phyloP scores from a whole-genome alignment of 1,139 yeast species.

The Yamadazyma spencermartinsiae region DNA sequence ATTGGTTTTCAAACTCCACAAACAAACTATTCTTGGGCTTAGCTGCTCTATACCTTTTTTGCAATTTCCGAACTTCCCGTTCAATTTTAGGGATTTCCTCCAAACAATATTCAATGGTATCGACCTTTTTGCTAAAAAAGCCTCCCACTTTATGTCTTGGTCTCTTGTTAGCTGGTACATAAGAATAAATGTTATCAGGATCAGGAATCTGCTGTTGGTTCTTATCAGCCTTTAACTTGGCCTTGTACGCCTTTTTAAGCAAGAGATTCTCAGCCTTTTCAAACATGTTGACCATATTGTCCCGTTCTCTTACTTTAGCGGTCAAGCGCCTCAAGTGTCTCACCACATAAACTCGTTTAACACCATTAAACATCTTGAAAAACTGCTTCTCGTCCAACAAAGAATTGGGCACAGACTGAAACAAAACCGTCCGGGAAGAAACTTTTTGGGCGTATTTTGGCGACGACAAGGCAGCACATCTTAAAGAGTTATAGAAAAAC shows the following conservation, averaged over 20 bases:
- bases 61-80: conserved; percentile 53
- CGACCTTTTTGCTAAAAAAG: conserved; percentile 56
- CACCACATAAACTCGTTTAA: conserved; percentile 73
- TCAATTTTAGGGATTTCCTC: conserved; percentile 57
- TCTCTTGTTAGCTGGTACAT: conserved; percentile 73
- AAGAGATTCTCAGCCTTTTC: conserved; percentile 71
- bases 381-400: conserved; percentile 65
- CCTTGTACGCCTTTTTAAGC: conserved; percentile 60
- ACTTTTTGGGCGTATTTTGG: conserved; percentile 74
- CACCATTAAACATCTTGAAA: conserved; percentile 62
- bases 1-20: conserved; percentile 69
- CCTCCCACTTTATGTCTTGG: conserved; percentile 67
- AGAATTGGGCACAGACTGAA: conserved; percentile 77
- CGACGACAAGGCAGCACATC: conserved; percentile 79
- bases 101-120: conserved; percentile 58
- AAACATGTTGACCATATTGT: conserved; percentile 56
- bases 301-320: conserved; percentile 60
- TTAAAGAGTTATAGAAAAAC: conserved; percentile 72
- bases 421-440: conserved; percentile 75
- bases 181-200: conserved; percentile 54
- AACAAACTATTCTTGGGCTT: conserved; percentile 60
- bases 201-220: conserved; percentile 50
- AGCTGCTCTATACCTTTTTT: conserved; percentile 42
- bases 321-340: conserved; percentile 64
- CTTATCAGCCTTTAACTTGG: conserved; percentile 64